phyloP scores from a whole-genome alignment of 2,329 filamentous ascomycete species.

The Colletotrichum aenigma region DNA sequence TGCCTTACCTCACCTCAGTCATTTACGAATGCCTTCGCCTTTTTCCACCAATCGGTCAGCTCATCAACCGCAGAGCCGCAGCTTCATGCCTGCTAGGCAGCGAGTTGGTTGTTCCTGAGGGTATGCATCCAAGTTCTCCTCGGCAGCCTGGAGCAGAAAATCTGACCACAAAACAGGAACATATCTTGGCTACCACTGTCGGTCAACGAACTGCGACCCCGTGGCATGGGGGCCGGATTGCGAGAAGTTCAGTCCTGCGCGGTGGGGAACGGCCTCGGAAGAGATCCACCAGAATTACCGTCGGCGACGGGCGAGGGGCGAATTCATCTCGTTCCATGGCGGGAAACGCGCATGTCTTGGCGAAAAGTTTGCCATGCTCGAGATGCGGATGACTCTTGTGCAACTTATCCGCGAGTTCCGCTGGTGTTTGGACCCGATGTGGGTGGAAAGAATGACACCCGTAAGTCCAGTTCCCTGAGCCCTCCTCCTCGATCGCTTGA shows the following conservation, averaged over 20 bases:
- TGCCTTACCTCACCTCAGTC: constrained; percentile 47
- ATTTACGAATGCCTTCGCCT: constrained; percentile 51
- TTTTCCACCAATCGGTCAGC: constrained; percentile 52
- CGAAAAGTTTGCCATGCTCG: constrained; percentile 41
- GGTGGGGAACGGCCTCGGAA: constrained; percentile 39
- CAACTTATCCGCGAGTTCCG: constrained; percentile 29
- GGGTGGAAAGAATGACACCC: constrained; percentile 34
- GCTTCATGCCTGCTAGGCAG: constrained; percentile 26
- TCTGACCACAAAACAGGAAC: constrained; percentile 27
- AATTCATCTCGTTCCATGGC: constrained; percentile 47
- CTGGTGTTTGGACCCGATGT: constrained; percentile 35
- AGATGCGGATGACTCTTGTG: constrained; percentile 37
- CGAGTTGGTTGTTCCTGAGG: constrained; percentile 33
- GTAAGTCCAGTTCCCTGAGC: constrained; percentile 25
- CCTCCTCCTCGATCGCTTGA: neutral
- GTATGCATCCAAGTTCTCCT: neutral
- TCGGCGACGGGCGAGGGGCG: constrained; percentile 36
- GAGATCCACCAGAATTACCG: constrained; percentile 38
- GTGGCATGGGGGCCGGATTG: constrained; percentile 31
- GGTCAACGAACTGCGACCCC: constrained; percentile 40
- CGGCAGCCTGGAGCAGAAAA: neutral
- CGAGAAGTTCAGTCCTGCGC: constrained; percentile 40
- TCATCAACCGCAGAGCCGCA: constrained; percentile 48
- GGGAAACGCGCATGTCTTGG: constrained; percentile 43
- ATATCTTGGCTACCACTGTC: constrained; percentile 44